These are phyloP conservation scores for Didymella segeticola DNA, from an alignment of 2,329 filamentous ascomycete species.

Conservation along the genomic window DNA sequence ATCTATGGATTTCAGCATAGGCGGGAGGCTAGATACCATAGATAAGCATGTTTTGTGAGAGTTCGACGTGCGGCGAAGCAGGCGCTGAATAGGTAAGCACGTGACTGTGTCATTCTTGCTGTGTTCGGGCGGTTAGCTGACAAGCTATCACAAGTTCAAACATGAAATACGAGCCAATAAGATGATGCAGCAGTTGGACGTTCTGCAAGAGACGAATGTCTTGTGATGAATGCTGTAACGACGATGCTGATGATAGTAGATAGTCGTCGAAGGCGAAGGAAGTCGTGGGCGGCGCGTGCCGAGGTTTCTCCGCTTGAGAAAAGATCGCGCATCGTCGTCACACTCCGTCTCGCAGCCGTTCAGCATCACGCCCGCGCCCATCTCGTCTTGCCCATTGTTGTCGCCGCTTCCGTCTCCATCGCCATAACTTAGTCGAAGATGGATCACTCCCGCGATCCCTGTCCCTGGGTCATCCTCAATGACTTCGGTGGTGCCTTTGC, in stretches of 20 bases:
- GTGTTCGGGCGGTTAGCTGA: no score
- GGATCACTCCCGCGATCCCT: conserved; percentile 97
- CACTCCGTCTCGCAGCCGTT: conserved; percentile 20
- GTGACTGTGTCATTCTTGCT: no score
- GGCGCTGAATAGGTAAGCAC: no score
- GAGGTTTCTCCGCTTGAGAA: conserved; percentile 35
- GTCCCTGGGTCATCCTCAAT: conserved; percentile 94
- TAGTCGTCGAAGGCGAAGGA: conserved; percentile 12
- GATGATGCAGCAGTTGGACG: not conserved
- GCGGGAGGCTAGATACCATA: no score
- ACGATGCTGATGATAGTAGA: not conserved
- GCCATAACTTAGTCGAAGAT: conserved; percentile 55
- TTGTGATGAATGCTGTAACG: not conserved
- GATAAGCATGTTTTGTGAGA: no score
- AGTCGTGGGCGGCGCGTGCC: conserved; percentile 11
- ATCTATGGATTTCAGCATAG: no score
- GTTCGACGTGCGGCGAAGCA: no score
- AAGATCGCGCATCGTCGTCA: conserved; percentile 41
- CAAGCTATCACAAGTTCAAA: no score
- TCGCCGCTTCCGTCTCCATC: conserved; percentile 4
- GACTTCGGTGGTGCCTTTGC: conserved; percentile 97
- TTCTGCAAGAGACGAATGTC: not conserved
- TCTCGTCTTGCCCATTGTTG: conserved; percentile 42
- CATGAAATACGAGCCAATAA: no score
- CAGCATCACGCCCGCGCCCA: conserved; percentile 21